Conservation (phyloP, 192 early-diverging fungal genomes). For the Gamsiella multidivaricata region DNA sequence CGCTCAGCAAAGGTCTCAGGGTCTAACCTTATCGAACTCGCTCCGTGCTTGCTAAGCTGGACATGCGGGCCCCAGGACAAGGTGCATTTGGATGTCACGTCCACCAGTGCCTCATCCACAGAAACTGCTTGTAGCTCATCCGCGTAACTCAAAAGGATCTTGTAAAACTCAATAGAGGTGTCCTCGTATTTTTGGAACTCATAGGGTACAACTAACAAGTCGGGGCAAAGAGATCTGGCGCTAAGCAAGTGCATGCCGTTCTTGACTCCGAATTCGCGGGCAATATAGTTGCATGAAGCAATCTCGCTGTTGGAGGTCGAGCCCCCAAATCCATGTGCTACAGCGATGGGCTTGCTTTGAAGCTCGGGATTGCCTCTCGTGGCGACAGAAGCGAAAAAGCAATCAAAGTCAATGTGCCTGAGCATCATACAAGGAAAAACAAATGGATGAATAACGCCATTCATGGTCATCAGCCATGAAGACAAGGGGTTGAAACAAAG, state of each 20-base stretch:
- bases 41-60: too few relatives aligned
- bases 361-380: conserved; percentile 76
- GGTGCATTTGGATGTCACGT: conserved; percentile 64
- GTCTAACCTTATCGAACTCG: background rate
- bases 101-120: conserved; percentile 87
- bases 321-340: conserved; percentile 67
- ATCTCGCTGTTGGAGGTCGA: conserved; percentile 67
- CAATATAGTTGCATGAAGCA: conserved; percentile 91
- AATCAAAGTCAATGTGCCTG: conserved; percentile 93
- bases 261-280: conserved; percentile 75
- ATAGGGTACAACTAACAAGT: conserved; percentile 72
- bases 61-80: conserved; percentile 33
- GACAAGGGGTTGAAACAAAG: background rate
- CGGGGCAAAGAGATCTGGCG: conserved; percentile 77
- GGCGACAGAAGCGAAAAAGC: conserved; percentile 91
- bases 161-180: conserved; percentile 54
- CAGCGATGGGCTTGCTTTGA: conserved; percentile 72
- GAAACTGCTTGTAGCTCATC: conserved; percentile 84
- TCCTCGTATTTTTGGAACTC: conserved; percentile 50
- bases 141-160: conserved; percentile 70
- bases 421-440: background rate
- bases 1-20: conserved; percentile 61
- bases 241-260: conserved; percentile 83
- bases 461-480: background rate
- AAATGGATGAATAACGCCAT: background rate